Base-by-base conservation (phyloP, 352 stramenopile genomes). In the Blastocystis sp. region DNA sequence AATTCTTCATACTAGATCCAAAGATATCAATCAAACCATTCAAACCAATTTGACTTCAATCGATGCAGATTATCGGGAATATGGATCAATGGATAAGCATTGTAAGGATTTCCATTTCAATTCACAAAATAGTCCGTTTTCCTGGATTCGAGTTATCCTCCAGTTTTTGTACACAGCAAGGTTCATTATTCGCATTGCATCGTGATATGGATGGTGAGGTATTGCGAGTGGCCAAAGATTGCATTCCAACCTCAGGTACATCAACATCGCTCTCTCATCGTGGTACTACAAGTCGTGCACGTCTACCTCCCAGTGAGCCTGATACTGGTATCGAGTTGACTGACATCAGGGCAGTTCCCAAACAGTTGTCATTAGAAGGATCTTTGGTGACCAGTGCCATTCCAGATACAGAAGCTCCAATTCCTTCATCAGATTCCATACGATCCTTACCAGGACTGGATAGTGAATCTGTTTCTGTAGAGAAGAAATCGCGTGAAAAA, bases 81-180 rank as follows among this genome's bases (percentile, higher is more conserved):
- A 56, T 43, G 51, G 51, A 7, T 35, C 4, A 1, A 83, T 83
- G 49, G 71, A 83, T 42, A 21, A 65, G 3, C 24, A 29, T 16
- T 83, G 71, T 83, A 43, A n/a, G n/a, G n/a, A n/a, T n/a, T n/a
- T n/a, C n/a, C n/a, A n/a, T n/a, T n/a, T n/a, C n/a, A n/a, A n/a
- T n/a, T n/a, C n/a, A n/a, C n/a, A n/a, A n/a, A 83, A 35, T 42
- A 83, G 71, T 83, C 29, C 29, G n/a, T 43, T 83, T 67, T 24
- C 71, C 71, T 16, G 49, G 51, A 4, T 39, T 42, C 21, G 24
- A 24, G 49, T 46, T 83, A 42, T 51, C 49, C 11, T 29, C 49
- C 11, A 35, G 21, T 9, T 21, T 83, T 11, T 83, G 63, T 21
- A 9, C 29, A 19, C 32, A 57, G 0, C 35, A 65, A 7, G 51